A percentile compares a stretch with the other conserved stretches of the same genome.
These are phyloP conservation scores for Pythium insidiosum DNA, from an alignment of 352 stramenopile species.

Conservation along the genomic window DNA sequence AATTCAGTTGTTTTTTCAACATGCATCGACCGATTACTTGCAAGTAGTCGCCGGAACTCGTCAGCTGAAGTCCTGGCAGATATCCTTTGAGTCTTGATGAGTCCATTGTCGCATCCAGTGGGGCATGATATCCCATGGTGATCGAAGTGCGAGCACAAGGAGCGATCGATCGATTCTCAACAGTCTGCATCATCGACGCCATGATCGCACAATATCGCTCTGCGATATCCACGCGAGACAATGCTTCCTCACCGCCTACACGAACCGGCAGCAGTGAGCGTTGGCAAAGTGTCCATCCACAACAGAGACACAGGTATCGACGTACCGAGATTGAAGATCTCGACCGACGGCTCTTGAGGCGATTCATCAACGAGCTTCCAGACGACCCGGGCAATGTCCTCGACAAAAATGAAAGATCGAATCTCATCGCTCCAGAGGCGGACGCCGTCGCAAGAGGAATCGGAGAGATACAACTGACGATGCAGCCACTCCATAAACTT, in stretches of 20 bases:
- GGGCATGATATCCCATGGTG: slow-evolving; percentile 37
- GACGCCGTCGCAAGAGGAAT: too few species aligned
- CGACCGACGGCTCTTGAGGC: not conserved
- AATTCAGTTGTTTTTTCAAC: not conserved
- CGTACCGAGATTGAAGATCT: slow-evolving; percentile 46
- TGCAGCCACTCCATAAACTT: slow-evolving; percentile 72
- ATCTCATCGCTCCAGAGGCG: slow-evolving; percentile 56
- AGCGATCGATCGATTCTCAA: slow-evolving; percentile 23
- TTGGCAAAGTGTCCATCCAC: not conserved
- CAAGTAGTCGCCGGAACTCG: slow-evolving; percentile 4
- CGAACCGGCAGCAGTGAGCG: not conserved
- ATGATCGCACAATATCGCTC: too few species aligned
- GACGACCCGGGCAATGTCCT: slow-evolving; percentile 34
- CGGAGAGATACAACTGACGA: slow-evolving; percentile 22
- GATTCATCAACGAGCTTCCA: slow-evolving; percentile 17
- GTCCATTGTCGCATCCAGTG: slow-evolving; percentile 34
- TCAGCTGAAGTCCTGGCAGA: slow-evolving; percentile 15
- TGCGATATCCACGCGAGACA: slow-evolving; percentile 41
- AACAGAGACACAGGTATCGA: too few species aligned
- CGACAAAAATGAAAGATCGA: slow-evolving; percentile 49
- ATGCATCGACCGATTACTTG: not conserved
- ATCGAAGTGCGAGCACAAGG: slow-evolving; percentile 17
- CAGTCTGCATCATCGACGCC: too few species aligned
- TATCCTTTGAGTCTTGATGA: slow-evolving; percentile 15
- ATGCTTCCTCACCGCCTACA: slow-evolving; percentile 31